Percentiles rank a stretch among this genome's conserved stretches.
Conservation (phyloP, 225 moss, liverwort and hornwort genomes). For the Marchantia polymorpha region DNA sequence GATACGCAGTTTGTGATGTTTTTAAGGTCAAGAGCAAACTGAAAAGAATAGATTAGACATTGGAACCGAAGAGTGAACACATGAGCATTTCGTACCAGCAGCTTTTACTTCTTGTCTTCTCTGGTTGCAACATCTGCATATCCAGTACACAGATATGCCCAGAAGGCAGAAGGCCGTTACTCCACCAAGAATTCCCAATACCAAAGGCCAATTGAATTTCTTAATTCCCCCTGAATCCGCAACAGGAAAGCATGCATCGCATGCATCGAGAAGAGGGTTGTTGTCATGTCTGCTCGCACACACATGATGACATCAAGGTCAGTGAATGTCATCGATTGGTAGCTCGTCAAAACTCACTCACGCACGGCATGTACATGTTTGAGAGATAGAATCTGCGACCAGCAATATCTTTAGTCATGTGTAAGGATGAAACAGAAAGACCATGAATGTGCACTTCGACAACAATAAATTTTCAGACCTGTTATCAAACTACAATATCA, state of each 20-base stretch:
- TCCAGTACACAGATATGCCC: conserved; percentile 13
- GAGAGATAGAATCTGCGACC: too few relatives aligned
- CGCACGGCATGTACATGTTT: neutral
- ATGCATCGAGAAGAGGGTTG: neutral
- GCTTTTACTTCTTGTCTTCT: neutral
- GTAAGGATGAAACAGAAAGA: neutral
- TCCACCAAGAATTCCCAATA: conserved; percentile 30
- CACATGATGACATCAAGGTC: neutral
- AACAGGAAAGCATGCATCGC: neutral
- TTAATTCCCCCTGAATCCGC: neutral
- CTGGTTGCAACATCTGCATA: conserved; percentile 20
- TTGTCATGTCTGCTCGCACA: neutral
- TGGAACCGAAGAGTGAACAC: too few relatives aligned
- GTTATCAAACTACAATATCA: neutral
- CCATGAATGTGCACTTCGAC: too few relatives aligned
- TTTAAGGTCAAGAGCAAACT: neutral
- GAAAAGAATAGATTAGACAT: neutral
- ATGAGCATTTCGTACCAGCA: conserved; percentile 1
- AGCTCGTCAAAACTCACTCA: neutral
- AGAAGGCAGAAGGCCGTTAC: conserved; percentile 24
- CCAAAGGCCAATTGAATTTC: conserved; percentile 14
- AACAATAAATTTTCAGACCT: neutral
- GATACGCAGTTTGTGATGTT: neutral
- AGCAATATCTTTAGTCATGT: neutral
- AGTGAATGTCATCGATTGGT: neutral